Base-by-base conservation (phyloP, 495 filamentous ascomycete species). In the Articulospora tetracladia region DNA sequence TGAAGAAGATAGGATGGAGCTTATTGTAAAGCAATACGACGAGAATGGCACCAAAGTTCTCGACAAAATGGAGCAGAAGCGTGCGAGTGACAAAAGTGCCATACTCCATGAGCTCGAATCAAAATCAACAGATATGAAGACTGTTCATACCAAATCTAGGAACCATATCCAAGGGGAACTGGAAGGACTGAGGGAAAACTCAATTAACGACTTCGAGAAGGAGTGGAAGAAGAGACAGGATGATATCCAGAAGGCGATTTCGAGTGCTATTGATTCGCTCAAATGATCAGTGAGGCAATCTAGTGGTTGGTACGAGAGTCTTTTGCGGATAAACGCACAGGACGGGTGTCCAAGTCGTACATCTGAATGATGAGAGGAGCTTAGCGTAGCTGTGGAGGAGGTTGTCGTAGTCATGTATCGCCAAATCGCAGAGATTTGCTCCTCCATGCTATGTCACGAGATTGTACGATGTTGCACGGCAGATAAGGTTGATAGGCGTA, bases 1-100 rank as follows among this genome's bases (percentile, higher is more conserved):
- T 10, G 61, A 65, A 27, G 66, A 68, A 52, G 62, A 68, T 46
- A 56, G 13, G 11, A 58, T 68, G 59, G 55, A 28, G 1, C 61
- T 67, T 22, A 23, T 67, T 24, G 55, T 54, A 1, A 47, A 56
- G 20, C 65, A 67, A 41, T 67, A 67, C 25, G 20, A 62, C 30
- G 49, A 67, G 61, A 61, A 64, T 39, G 65, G 65, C 11, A 25
- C 3, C 3, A 59, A 59, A 19, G 27, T 67, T 24, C 55, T 64
- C 3, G 22, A 56, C 7, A 41, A 54, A 2, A 7, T 59, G 6
- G 34, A n/a, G 8, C 1, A 58, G 1, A 61, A 44, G 39, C 61
- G 59, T 39, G 47, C 22, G 17, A 26, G 27, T 2, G 39, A 64
- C 36, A 61, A 59, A 30, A 46, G 34, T 10, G 24, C 13, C 2